Base-by-base conservation (phyloP, 305 asterid genomes). In the Fraxinus floribunda region DNA sequence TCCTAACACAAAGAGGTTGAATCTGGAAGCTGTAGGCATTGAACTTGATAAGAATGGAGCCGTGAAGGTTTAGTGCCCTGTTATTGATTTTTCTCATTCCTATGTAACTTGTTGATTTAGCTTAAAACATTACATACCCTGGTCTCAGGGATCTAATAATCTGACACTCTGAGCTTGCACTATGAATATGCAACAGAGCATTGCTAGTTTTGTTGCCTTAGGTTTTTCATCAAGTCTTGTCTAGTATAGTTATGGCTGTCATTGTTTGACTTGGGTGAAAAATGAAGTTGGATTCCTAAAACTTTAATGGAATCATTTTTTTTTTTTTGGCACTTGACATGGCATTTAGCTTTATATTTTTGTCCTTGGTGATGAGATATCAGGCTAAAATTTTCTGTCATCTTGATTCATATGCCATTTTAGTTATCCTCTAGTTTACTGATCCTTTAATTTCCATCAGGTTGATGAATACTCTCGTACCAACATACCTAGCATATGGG, bases 401-500 rank as follows among this genome's bases (percentile, higher is more conserved):
- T 66, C 29, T 24, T 79, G 35, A 66, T 68, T 15, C 64, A 52
- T 52, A 52, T 52, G 64, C 64, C 8, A 52, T 16, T 16, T n/a
- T 18, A 26, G 77, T 80, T 73, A 70, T 77, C 68, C 62, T 55
- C 24, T 76, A 18, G 13, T 80, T 75, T 68, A 15, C 46, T 71
- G 7, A 49, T 44, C 71, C 75, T 68, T 77, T n/a, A 75, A 24
- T 24, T 64, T 64, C 34, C 30, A 62, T 30, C 91, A 97, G 99
- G 98, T 95, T 13, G 93, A 95, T 81, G 94, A 84, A 80, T 92
- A 89, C 83, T 95, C 98, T 44, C 93, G 87, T 22, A 95, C 99
- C 84, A 97, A 92, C 77, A 60, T 97, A 82, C 97, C 98, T 34
- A 97, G 98, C 92, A 95, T 97, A 88, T 95, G 98, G 98, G 99